Evolutionary conservation across 208 protist genomes (phyloP).

Genomic region (Kentomonas sorsogonicus): DNA sequence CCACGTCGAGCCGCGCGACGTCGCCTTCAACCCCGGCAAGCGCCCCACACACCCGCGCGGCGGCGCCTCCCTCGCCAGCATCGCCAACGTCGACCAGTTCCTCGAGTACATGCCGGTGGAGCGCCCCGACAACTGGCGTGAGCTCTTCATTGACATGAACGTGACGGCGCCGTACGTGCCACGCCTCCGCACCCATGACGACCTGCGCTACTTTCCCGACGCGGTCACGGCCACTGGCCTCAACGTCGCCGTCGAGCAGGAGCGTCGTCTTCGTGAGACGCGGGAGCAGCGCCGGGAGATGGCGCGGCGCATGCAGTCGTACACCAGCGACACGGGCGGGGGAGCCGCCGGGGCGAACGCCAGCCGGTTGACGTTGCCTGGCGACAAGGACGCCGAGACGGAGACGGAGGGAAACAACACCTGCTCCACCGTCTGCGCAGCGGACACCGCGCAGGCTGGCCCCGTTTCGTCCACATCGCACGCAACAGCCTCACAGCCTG

Average conservation of each 20-base stretch:
- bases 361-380: too few relatives aligned
- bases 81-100: conserved; percentile 1
- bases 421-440: too few relatives aligned
- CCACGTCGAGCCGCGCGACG: too few relatives aligned
- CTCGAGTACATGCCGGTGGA: conserved; percentile 8
- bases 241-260: conserved; percentile 58
- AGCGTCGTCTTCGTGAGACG: conserved; percentile 45
- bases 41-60: neutral
- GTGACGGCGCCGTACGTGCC: conserved; percentile 63
- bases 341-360: neutral
- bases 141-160: conserved; percentile 44
- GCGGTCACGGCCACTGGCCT: conserved; percentile 75
- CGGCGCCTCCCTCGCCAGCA: neutral
- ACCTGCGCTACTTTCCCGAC: conserved; percentile 79
- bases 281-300: conserved; percentile 34
- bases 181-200: conserved; percentile 62
- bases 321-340: neutral
- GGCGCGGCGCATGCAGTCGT: conserved; percentile 11
- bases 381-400: too few relatives aligned
- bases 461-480: too few relatives aligned
- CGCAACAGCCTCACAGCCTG: too few relatives aligned
- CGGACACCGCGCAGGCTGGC: too few relatives aligned
- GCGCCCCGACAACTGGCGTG: conserved; percentile 60
- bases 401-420: too few relatives aligned
- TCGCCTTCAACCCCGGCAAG: neutral